A percentile compares a stretch with the other conserved stretches of the same genome.
Conservation (phyloP, 805 yeast species). For the Cyberlindnera bimundalis region DNA sequence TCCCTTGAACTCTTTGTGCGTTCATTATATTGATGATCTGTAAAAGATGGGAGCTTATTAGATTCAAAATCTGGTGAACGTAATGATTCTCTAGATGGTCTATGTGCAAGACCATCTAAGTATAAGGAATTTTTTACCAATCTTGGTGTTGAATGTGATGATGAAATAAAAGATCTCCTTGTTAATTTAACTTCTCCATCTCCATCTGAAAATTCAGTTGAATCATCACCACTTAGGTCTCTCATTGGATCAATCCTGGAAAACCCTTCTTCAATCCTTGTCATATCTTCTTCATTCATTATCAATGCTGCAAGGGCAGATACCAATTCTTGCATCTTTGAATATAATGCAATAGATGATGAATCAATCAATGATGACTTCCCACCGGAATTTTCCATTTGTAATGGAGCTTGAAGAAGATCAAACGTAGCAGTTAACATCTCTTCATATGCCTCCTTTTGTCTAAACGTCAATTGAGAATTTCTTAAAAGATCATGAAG, state of each 20-base stretch:
- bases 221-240: conserved; percentile 1
- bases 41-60: conserved; percentile 10
- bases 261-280: conserved; percentile 11
- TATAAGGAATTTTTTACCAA: neutral
- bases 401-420: conserved; percentile 27
- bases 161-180: no score
- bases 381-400: neutral
- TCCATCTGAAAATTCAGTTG: conserved; percentile 5
- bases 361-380: conserved; percentile 28
- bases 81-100: conserved; percentile 5
- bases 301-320: conserved; percentile 32
- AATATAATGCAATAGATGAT: conserved; percentile 26
- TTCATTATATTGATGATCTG: neutral
- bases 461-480: conserved; percentile 15
- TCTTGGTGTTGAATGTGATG: neutral
- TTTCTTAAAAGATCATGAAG: conserved; percentile 23
- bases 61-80: conserved; percentile 13
- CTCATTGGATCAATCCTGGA: neutral
- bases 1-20: no score
- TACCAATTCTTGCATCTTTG: conserved; percentile 33
- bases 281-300: conserved; percentile 26
- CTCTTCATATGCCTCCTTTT: conserved; percentile 22
- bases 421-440: conserved; percentile 27
- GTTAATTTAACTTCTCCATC: neutral
- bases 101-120: neutral